Evolutionary conservation across 2,329 filamentous ascomycete species (phyloP).

Genomic region (Periconia sp.): DNA sequence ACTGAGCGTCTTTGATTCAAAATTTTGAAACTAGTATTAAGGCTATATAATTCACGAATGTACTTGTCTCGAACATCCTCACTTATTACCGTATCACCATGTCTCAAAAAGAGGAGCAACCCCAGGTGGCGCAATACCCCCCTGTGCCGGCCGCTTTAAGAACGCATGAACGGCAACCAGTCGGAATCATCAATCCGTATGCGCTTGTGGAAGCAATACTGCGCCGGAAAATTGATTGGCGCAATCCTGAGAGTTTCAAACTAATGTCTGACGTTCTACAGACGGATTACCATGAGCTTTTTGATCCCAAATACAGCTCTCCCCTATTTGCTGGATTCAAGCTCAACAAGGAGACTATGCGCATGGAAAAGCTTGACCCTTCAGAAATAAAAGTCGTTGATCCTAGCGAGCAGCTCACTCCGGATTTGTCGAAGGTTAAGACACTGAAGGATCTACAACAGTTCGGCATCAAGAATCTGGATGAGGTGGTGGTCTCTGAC

Average conservation of each 20-base stretch:
- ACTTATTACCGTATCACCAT: too few relatives aligned
- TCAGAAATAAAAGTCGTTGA: slow-evolving; percentile 48
- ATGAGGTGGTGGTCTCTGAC: slow-evolving; percentile 41
- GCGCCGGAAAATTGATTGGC: slow-evolving; percentile 46
- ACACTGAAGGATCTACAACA: slow-evolving; percentile 44
- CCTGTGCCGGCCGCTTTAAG: too few relatives aligned
- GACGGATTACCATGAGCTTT: slow-evolving; percentile 53
- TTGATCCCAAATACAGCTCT: slow-evolving; percentile 49
- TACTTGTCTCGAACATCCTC: too few relatives aligned
- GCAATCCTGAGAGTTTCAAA: slow-evolving; percentile 34
- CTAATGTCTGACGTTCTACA: slow-evolving; percentile 49
- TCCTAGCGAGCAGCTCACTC: slow-evolving; percentile 48
- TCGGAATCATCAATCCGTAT: slow-evolving; percentile 45
- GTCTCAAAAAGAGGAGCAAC: too few relatives aligned
- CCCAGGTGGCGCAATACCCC: too few relatives aligned
- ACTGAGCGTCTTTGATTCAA: too few relatives aligned
- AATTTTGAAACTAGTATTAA: too few relatives aligned
- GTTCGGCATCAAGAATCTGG: slow-evolving; percentile 45
- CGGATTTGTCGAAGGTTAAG: slow-evolving; percentile 46
- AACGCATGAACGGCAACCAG: too few relatives aligned
- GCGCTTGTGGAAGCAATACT: slow-evolving; percentile 50
- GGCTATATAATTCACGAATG: too few relatives aligned
- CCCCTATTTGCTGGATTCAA: slow-evolving; percentile 48
- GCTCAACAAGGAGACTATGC: slow-evolving; percentile 43
- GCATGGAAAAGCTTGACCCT: slow-evolving; percentile 42